Percentiles rank a stretch among this genome's conserved stretches.
Conservation (phyloP, 495 filamentous ascomycete species). For the Lasiosphaeriaceae sp. region DNA sequence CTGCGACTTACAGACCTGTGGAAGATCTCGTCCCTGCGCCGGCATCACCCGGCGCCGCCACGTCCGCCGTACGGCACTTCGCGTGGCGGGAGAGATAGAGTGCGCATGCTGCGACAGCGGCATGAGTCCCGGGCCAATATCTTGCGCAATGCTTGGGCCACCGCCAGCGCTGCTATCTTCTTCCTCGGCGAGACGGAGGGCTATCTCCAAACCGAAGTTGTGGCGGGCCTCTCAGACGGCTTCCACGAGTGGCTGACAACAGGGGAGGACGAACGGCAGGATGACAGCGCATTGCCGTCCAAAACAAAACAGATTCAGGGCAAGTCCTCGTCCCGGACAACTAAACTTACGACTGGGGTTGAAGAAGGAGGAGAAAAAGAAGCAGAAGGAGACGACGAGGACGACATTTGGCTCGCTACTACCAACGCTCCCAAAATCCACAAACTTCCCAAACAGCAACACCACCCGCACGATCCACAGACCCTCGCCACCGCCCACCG, state of each 20-base stretch:
- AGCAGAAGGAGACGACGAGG: constrained; percentile 8
- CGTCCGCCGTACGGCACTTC: constrained; percentile 60
- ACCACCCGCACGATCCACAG: constrained; percentile 66
- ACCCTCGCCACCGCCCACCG: constrained; percentile 75
- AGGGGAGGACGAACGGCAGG: constrained; percentile 22
- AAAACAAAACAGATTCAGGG: neutral
- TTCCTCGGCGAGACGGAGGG: constrained; percentile 79
- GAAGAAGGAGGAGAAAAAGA: neutral
- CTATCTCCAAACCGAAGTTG: constrained; percentile 87
- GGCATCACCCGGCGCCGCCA: constrained; percentile 68
- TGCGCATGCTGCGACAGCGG: constrained; percentile 54
- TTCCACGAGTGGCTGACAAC: constrained; percentile 47
- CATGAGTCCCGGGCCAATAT: constrained; percentile 54
- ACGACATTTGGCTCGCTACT: constrained; percentile 26
- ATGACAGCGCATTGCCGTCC: constrained; percentile 7
- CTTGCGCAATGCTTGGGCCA: constrained; percentile 83
- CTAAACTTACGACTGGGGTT: too few species aligned
- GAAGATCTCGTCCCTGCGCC: constrained; percentile 72
- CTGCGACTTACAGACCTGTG: constrained; percentile 77
- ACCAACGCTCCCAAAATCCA: constrained; percentile 61
- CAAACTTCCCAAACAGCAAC: neutral
- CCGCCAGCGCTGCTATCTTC: constrained; percentile 75
- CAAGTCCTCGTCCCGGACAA: neutral
- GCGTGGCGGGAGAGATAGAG: constrained; percentile 50
- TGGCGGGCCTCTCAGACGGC: constrained; percentile 72